Evolutionary conservation across 306 rosid genomes (phyloP).

Genomic region (Malus asiatica): DNA sequence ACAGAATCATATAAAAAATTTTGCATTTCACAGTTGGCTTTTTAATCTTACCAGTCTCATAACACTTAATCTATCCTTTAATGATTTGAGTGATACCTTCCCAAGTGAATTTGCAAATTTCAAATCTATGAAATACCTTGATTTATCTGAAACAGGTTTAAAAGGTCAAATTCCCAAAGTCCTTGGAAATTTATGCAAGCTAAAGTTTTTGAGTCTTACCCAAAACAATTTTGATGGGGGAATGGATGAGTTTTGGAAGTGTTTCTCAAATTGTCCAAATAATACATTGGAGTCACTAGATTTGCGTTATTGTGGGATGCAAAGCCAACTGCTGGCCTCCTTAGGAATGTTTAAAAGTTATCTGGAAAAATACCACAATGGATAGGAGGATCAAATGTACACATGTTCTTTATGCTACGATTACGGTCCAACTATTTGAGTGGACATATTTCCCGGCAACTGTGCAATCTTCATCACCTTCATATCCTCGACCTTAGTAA

Average conservation of each 20-base stretch:
- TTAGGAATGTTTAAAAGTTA: neutral
- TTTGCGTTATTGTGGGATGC: neutral
- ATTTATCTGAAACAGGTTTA: too few species aligned
- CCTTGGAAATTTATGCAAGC: too few species aligned
- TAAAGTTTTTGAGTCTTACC: neutral
- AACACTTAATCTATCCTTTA: rapidly evolving
- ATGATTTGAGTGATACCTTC: neutral
- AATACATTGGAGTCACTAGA: neutral
- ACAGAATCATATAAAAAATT: rapidly evolving
- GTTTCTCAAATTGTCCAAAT: conserved; percentile 11
- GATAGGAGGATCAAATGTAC: neutral
- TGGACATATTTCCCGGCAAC: neutral
- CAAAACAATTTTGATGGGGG: neutral
- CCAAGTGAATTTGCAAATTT: neutral
- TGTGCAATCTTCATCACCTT: neutral
- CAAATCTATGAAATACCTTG: too few species aligned
- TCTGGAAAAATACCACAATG: neutral
- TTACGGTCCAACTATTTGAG: neutral
- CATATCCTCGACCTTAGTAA: neutral
- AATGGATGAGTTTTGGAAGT: neutral
- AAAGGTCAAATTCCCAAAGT: too few species aligned
- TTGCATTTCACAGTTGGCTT: neutral
- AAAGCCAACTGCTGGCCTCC: neutral
- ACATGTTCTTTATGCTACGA: neutral
- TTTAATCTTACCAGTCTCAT: neutral